These are phyloP conservation scores for Diaporthe batatas DNA, from an alignment of 2,329 filamentous ascomycete species.

Conservation along the genomic window DNA sequence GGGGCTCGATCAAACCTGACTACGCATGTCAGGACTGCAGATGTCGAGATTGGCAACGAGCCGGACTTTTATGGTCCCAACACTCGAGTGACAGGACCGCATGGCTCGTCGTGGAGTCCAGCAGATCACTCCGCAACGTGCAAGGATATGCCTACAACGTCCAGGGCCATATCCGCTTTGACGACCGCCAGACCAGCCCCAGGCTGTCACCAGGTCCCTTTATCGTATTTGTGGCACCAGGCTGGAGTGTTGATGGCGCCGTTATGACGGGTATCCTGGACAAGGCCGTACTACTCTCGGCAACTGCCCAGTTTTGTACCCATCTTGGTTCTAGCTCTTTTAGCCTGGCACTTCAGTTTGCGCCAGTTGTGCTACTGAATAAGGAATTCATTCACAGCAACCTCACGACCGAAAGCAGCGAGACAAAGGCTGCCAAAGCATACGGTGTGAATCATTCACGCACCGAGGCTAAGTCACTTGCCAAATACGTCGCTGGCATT, in stretches of 20 bases:
- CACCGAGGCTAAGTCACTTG: conserved; percentile 9
- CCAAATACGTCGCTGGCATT: background rate
- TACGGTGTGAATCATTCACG: conserved; percentile 11
- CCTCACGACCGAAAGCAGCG: background rate
- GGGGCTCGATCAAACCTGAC: conserved; percentile 13
- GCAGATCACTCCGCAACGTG: background rate
- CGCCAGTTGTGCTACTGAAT: conserved; percentile 2
- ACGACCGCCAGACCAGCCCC: background rate
- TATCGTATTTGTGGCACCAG: conserved; percentile 4
- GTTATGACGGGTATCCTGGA: conserved; percentile 10
- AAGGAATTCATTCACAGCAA: conserved; percentile 8
- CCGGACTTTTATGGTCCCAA: conserved; percentile 12
- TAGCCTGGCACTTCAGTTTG: background rate
- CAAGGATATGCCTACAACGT: conserved; percentile 7
- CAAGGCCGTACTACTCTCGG: background rate
- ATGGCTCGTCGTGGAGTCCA: background rate
- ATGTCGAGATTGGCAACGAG: conserved; percentile 11
- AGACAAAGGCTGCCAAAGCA: conserved; percentile 5
- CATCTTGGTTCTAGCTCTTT: background rate
- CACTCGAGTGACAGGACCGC: background rate
- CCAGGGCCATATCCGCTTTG: background rate
- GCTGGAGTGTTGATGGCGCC: conserved; percentile 20
- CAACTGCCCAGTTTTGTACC: background rate
- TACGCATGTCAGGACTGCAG: background rate
- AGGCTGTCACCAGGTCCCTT: conserved; percentile 1